Base-by-base conservation (phyloP, 1,139 yeast species). In the Geotrichum citri-aurantii region DNA sequence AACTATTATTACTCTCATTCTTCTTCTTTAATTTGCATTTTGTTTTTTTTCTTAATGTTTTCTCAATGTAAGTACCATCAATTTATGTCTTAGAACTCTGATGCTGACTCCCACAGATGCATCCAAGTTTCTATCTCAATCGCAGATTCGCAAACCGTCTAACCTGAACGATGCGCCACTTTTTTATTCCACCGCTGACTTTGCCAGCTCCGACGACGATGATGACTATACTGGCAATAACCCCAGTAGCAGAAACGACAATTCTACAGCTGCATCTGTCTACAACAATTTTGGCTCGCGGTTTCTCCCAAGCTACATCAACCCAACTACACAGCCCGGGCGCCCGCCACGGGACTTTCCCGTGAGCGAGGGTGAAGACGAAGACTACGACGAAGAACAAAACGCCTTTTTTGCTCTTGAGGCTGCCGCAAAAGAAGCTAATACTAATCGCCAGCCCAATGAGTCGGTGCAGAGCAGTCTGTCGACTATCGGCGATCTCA, bases 41-140 rank as follows among this genome's bases (percentile, higher is more conserved):
- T n/a, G 48, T 40, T 40, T 40, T 23, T 24, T 48, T 19, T 24
- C 3, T 37, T 40, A 29, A 68, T 68, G 71, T 68, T 68, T 60
- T 68, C 71, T 37, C 71, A 68, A 57, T 68, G 71, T 68, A 60
- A 53, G 70, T 64, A n/a, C n/a, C 31, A 11, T 23, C 24, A 27
- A 19, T 23, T 23, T 40, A 33, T 48, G n/a, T 42, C 37, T n/a
- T 17, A n/a, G 42, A 26, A 47, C 54, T 40, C 48, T 59, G 55
- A 26, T 61, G 59, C 64, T 37, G 58, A 62, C 54, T 58, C 48
- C 57, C 37, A 2, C 49, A 73, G 75, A 75, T 65, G 75, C 77
- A 21, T 73, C 77, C 46, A 71, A 72, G 66, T 73, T 73, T 60
- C 68, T 73, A 59, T 65, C 76, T 48, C 71, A 71, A 60, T 71